Evolutionary conservation across 441 rosid species (phyloP).

Genomic region (Populus hybrid): DNA sequence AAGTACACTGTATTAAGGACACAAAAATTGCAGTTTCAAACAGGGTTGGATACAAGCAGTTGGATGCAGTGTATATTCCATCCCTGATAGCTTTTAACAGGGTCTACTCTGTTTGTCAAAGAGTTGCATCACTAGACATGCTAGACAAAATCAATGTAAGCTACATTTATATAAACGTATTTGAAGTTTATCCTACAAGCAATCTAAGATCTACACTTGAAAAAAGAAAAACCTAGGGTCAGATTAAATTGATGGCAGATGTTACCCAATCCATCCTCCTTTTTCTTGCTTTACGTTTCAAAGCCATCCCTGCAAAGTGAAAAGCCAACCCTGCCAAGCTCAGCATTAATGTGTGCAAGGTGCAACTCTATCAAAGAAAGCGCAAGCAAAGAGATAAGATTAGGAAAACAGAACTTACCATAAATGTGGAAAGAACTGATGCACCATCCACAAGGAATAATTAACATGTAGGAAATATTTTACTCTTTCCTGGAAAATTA

Average conservation of each 20-base stretch:
- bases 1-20: no score
- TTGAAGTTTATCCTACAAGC: not conserved
- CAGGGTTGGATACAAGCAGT: not conserved
- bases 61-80: not conserved
- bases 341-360: not conserved
- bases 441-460: not conserved
- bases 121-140: not conserved
- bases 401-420: not conserved
- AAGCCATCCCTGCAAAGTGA: slow-evolving; percentile 18
- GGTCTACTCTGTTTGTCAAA: not conserved
- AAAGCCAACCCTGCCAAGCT: not conserved
- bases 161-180: not conserved
- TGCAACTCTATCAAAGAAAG: not conserved
- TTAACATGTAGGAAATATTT: not conserved
- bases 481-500: not conserved
- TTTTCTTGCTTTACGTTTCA: slow-evolving; percentile 9
- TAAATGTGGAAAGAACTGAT: not conserved
- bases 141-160: not conserved
- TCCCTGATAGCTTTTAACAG: not conserved
- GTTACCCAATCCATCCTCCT: slow-evolving; percentile 2
- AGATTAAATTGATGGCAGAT: slow-evolving; percentile 1
- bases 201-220: not conserved
- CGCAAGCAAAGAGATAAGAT: not conserved
- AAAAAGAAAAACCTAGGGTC: not conserved
- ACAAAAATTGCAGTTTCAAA: not conserved